A percentile compares a stretch with the other conserved stretches of the same genome.
Evolutionary conservation across 371 early-diverging fungal genomes (phyloP).

Genomic region (Lichtheimia hyalospora): DNA sequence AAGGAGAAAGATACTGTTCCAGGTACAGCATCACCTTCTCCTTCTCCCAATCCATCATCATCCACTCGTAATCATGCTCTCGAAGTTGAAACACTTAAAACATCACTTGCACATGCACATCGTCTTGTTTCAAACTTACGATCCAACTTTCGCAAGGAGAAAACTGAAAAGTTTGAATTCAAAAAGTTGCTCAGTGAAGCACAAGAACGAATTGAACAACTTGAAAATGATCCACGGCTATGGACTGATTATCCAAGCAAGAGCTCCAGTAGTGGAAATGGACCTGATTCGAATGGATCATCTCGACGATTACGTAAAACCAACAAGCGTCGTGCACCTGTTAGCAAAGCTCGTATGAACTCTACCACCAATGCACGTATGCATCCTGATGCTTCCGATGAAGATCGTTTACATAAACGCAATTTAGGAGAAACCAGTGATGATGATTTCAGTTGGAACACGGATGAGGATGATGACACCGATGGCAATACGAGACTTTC

Average conservation of each 20-base stretch:
- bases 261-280: conserved; percentile 4
- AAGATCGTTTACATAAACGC: no score
- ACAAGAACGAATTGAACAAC: conserved; percentile 60
- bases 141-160: conserved; percentile 48
- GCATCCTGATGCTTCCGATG: no score
- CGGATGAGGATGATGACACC: conserved; percentile 23
- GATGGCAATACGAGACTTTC: no score
- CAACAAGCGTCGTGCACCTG: conserved; percentile 16
- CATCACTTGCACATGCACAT: conserved; percentile 47
- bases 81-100: conserved; percentile 47
- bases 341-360: conserved; percentile 16
- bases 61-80: conserved; percentile 36
- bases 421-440: no score
- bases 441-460: no score
- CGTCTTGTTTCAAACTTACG: conserved; percentile 47
- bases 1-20: conserved; percentile 12
- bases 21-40: conserved; percentile 16
- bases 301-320: conserved; percentile 11
- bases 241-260: conserved; percentile 33
- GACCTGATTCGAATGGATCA: not conserved
- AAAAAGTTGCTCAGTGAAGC: conserved; percentile 62
- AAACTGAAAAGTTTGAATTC: conserved; percentile 61
- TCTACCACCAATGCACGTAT: no score
- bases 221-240: conserved; percentile 54
- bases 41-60: conserved; percentile 28